These are phyloP conservation scores for Psilocybe cyanescens DNA, from an alignment of 768 basidiomycete species.

Conservation along the genomic window DNA sequence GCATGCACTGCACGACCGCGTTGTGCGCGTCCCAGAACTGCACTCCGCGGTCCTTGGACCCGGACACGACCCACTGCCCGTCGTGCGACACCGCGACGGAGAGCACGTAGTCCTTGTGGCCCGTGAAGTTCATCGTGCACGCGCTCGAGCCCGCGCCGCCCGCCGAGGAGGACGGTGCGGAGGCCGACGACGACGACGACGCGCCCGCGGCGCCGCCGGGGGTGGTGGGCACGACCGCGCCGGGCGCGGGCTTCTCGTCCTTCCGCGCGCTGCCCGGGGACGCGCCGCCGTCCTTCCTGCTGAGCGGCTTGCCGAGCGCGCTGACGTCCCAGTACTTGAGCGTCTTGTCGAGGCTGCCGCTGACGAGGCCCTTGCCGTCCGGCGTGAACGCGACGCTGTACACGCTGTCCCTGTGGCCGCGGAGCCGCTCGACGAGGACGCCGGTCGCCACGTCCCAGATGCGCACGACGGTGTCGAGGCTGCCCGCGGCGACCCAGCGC, in stretches of 20 bases:
- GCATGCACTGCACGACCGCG: slow-evolving; percentile 85
- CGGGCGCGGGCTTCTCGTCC: background rate
- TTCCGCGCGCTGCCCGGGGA: slow-evolving; percentile 11
- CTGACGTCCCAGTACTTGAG: slow-evolving; percentile 89
- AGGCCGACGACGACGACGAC: background rate
- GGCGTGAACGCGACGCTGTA: slow-evolving; percentile 93
- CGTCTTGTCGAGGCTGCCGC: slow-evolving; percentile 89
- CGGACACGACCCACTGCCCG: slow-evolving; percentile 93
- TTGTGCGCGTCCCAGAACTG: slow-evolving; percentile 89
- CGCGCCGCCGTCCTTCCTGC: slow-evolving; percentile 48
- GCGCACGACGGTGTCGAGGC: slow-evolving; percentile 76
- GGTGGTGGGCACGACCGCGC: background rate
- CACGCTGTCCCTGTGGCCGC: slow-evolving; percentile 84
- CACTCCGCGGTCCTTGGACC: slow-evolving; percentile 93
- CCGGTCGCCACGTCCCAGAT: slow-evolving; percentile 80
- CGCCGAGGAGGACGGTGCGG: slow-evolving; percentile 1
- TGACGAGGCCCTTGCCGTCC: slow-evolving; percentile 88
- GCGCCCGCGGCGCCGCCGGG: background rate
- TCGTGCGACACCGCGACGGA: slow-evolving; percentile 85
- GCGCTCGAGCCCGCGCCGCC: slow-evolving; percentile 6
- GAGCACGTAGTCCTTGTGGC: slow-evolving; percentile 77
- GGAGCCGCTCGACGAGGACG: slow-evolving; percentile 68
- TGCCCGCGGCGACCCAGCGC: slow-evolving; percentile 65
- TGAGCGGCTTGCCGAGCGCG: slow-evolving; percentile 53
- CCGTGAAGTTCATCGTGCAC: slow-evolving; percentile 85